Base-by-base conservation (phyloP, 192 early-diverging fungal genomes). In the Backusella westeae region DNA sequence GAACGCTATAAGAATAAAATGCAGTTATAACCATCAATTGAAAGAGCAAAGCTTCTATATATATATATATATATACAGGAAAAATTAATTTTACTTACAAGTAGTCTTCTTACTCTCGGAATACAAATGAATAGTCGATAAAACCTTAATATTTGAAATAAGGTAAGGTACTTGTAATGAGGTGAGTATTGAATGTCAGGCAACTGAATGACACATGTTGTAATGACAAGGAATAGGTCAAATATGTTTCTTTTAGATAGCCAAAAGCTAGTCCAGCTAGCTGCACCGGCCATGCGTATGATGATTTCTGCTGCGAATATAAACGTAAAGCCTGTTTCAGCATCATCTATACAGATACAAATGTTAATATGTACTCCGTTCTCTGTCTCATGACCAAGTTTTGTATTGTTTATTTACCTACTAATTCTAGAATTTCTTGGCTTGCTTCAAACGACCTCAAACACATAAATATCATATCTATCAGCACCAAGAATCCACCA, bases 91-190 rank as follows among this genome's bases (percentile, higher is more conserved):
- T 0, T 36, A 7, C 76, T 83, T 85, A 87, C 87, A 73, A 89
- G 78, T 69, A 86, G 66, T 46, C 76, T 74, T 34, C 77, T 76
- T 15, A 89, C 72, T 8, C 86, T 82, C 15, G 85, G 82, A 32
- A 86, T 63, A 42, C 83, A 87, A 42, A 87, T 80, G 15, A 89
- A 77, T 8, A 86, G 73, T 8, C 88, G 73, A 71, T 89, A 89
- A 4, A 82, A 67, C 10, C 88, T 71, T 5, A 85, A 14, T 0
- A 87, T 81, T 69, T 87, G 88, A 75, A 89, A 89, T 4, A 86
- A 73, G 7, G 88, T 87, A n/a, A 89, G 73, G 34, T 89, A 89
- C 36, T 80, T 78, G 69, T 87, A 89, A 5, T 42, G 53, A 19
- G 14, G 36, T 0, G 80, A 81, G 17, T 75, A 71, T 15, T 82